Base-by-base conservation (phyloP, 306 rosid species). In the Casuarina glauca region DNA sequence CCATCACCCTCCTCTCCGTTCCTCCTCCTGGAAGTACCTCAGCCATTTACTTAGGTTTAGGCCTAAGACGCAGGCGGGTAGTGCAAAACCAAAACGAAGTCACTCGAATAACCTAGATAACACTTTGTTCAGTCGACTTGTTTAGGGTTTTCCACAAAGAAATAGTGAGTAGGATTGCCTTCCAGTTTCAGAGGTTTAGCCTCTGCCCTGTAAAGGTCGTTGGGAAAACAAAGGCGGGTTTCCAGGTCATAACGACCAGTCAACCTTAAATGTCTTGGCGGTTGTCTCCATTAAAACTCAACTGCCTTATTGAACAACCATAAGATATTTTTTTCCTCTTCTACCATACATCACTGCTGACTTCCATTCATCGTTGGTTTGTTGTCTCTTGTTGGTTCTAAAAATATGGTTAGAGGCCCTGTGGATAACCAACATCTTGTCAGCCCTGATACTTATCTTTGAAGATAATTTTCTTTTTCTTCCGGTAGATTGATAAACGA, bases 1-100 rank as follows among this genome's bases (percentile, higher is more conserved):
- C 68, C 92, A 88, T 86, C 51, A 86, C 86, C 73, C 69, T 84
- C 86, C 53, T 88, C 76, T 67, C 83, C 5, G 3, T 60, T 55
- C 45, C 82, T 39, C 46, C 75, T 38, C 38, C 51, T 35, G 43
- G 32, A 0, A 9, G 17, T 19, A 3, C 73, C 32, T 62, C 80
- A 5, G 39, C 82, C 79, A 58, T 83, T 70, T 6, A 45, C 42
- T 38, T 9, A 8, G 46, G 44, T 19, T 58, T 2, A 49, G 51
- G 45, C 68, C 42, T 19, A 62, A 32, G 13, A 12, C 3, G 6
- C 8, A 41, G 36, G 42, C 43, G 15, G 20, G 15, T 63, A 41
- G 69, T 63, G 11, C 35, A 39, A 42, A 39, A 41, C 0, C 11
- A 2, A 35, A 35, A 13, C 1, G 5, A 36, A 35, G 2, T 26